Conservation (phyloP, 257 asterid genomes). For the Fraxinus cuspidata region DNA sequence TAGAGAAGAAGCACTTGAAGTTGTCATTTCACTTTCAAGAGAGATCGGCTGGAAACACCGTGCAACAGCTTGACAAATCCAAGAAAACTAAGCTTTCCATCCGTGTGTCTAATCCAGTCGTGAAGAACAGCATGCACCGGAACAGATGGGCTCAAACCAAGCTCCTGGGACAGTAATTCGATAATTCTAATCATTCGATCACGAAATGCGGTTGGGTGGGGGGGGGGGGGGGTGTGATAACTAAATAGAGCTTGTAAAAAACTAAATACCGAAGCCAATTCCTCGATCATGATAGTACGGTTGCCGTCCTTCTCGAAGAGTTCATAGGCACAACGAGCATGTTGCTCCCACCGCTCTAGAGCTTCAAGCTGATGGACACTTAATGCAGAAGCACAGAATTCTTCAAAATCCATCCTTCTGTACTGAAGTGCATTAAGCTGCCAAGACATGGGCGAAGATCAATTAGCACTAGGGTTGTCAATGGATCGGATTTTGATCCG, state of each 20-base stretch:
- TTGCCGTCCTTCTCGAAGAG: constrained; percentile 56
- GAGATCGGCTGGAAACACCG: constrained; percentile 48
- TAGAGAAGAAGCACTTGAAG: not conserved
- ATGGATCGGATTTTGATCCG: too few relatives aligned
- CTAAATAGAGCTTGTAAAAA: too few relatives aligned
- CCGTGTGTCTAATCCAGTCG: constrained; percentile 58
- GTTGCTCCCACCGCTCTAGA: constrained; percentile 55
- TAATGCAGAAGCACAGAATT: constrained; percentile 52
- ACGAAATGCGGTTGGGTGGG: too few relatives aligned
- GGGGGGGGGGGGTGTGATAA: too few relatives aligned
- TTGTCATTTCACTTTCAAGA: constrained; percentile 38
- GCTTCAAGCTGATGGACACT: constrained; percentile 59
- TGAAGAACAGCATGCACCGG: constrained; percentile 56
- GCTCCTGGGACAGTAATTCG: constrained; percentile 40
- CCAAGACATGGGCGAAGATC: not conserved
- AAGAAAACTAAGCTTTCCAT: constrained; percentile 57
- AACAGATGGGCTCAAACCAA: constrained; percentile 52
- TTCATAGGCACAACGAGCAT: constrained; percentile 57
- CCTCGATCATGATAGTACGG: constrained; percentile 52
- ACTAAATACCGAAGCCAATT: constrained; percentile 49
- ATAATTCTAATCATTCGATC: not conserved
- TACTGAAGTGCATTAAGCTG: constrained; percentile 58
- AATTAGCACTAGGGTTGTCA: constrained; percentile 10
- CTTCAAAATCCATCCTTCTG: constrained; percentile 65
- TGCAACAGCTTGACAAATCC: constrained; percentile 55